These are phyloP conservation scores for Rutstroemia sydowiana DNA, from an alignment of 2,329 filamentous ascomycete species.

Conservation along the genomic window DNA sequence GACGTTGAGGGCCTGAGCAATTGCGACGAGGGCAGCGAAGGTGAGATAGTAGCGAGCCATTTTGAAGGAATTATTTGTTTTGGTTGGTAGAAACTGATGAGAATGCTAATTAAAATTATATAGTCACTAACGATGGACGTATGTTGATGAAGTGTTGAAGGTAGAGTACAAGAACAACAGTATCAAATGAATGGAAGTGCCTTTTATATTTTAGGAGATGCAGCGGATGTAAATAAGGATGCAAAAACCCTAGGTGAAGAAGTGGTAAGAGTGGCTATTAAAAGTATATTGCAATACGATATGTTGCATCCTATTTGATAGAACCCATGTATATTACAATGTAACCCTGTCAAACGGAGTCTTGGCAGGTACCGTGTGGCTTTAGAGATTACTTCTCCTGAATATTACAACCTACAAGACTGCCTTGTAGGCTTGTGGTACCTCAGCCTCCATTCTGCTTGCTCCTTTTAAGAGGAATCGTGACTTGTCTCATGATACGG, in stretches of 20 bases:
- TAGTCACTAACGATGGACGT: slow-evolving; percentile 4
- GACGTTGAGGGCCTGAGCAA: slow-evolving; percentile 10
- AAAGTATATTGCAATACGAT: slow-evolving; percentile 8
- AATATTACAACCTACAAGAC: too few relatives aligned
- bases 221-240: neutral
- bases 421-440: too few relatives aligned
- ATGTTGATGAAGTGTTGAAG: neutral
- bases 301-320: neutral
- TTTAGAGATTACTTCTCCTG: too few relatives aligned
- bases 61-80: neutral
- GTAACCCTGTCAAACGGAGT: neutral
- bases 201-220: neutral
- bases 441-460: too few relatives aligned
- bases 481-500: too few relatives aligned
- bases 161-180: neutral
- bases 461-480: too few relatives aligned
- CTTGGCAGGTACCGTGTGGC: slow-evolving; percentile 8
- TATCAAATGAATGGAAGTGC: slow-evolving; percentile 1
- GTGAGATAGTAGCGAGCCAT: slow-evolving; percentile 9
- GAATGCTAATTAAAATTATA: neutral
- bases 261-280: slow-evolving; percentile 3
- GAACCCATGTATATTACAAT: neutral
- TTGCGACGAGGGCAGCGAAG: slow-evolving; percentile 6
- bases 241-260: neutral
- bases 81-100: neutral